phyloP scores from a whole-genome alignment of 257 asterid species.

The Solanum virginianum region DNA sequence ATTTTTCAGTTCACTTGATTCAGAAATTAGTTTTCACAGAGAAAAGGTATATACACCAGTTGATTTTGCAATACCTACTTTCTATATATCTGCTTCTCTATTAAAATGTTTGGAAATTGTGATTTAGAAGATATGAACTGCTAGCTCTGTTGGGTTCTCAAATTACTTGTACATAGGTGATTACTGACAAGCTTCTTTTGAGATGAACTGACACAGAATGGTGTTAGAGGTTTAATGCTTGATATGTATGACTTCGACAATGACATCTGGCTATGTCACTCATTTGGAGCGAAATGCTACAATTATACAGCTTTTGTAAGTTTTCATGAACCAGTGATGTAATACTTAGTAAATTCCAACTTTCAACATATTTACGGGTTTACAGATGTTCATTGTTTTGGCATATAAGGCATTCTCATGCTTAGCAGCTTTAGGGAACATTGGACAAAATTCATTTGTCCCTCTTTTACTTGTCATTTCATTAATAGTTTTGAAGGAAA shows the following conservation, averaged over 20 bases:
- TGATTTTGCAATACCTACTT: background rate
- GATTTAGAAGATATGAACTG: background rate
- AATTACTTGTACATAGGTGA: background rate
- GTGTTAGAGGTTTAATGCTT: constrained; percentile 92
- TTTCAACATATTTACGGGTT: background rate
- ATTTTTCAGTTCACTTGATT: background rate
- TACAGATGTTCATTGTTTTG: background rate
- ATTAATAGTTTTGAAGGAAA: background rate
- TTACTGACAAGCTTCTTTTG: constrained; percentile 1
- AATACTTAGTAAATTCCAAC: background rate
- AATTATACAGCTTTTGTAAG: constrained; percentile 93
- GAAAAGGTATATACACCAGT: background rate
- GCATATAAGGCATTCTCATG: background rate
- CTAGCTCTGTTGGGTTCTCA: background rate
- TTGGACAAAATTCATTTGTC: background rate
- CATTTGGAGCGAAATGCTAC: constrained; percentile 75
- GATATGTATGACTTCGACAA: constrained; percentile 83
- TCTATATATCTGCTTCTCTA: background rate
- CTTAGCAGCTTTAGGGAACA: background rate
- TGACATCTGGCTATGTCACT: constrained; percentile 94
- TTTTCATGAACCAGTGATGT: background rate
- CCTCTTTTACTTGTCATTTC: background rate
- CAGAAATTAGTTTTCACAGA: background rate
- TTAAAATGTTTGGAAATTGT: background rate
- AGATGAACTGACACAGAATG: constrained; percentile 53